A percentile compares a stretch with the other conserved stretches of the same genome.
Evolutionary conservation across 2,329 filamentous ascomycete species (phyloP).

Genomic region (Zymoseptoria tritici): DNA sequence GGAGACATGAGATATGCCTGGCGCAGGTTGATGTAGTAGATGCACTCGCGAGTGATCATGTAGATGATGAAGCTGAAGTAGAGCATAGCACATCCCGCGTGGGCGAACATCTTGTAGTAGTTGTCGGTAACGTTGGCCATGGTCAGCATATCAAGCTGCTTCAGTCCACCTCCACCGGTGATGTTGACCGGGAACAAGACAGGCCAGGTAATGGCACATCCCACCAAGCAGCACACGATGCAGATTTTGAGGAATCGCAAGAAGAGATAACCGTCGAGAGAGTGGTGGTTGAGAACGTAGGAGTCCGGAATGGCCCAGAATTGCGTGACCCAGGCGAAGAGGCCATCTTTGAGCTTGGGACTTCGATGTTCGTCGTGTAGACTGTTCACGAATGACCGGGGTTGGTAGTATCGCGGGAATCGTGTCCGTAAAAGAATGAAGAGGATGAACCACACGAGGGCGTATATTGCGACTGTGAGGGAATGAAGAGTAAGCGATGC

Average conservation of each 20-base stretch:
- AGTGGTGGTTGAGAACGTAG: slow-evolving; percentile 81
- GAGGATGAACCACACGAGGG: slow-evolving; percentile 28
- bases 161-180: slow-evolving; percentile 61
- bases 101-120: slow-evolving; percentile 67
- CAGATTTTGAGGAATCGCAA: slow-evolving; percentile 79
- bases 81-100: slow-evolving; percentile 70
- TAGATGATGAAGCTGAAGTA: slow-evolving; percentile 86
- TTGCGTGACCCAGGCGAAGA: slow-evolving; percentile 38
- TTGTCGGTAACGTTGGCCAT: slow-evolving; percentile 62
- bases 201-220: slow-evolving; percentile 78
- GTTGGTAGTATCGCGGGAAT: slow-evolving; percentile 40
- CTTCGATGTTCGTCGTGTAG: slow-evolving; percentile 36
- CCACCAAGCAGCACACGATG: slow-evolving; percentile 72
- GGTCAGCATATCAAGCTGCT: slow-evolving; percentile 68
- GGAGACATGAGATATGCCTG: slow-evolving; percentile 88
- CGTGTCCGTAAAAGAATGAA: slow-evolving; percentile 38
- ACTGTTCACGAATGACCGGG: slow-evolving; percentile 39
- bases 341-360: slow-evolving; percentile 29
- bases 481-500: slow-evolving; percentile 9
- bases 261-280: slow-evolving; percentile 85
- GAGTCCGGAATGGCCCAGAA: slow-evolving; percentile 58
- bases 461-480: slow-evolving; percentile 25
- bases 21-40: slow-evolving; percentile 87
- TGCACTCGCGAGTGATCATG: slow-evolving; percentile 76
- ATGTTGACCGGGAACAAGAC: slow-evolving; percentile 82